Conservation (phyloP, 2,329 filamentous ascomycete species). For the Aspergillus chevalieri region DNA sequence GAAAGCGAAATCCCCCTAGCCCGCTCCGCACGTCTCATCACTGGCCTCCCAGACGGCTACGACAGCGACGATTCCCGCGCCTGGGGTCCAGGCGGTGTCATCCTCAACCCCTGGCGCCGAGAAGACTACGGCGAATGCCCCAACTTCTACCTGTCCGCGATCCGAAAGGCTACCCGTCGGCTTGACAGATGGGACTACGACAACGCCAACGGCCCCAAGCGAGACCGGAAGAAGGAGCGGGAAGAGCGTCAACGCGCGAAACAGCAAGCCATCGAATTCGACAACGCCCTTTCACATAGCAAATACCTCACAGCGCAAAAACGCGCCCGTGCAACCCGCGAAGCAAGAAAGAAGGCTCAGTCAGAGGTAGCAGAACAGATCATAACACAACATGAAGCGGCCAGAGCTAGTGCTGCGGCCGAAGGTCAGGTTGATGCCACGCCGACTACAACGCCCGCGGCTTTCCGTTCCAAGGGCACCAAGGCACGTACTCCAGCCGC, state of each 20-base stretch:
- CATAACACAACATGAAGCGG: too few relatives aligned
- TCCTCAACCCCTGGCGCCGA: constrained; percentile 36
- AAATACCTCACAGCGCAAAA: constrained; percentile 14
- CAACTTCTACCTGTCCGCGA: constrained; percentile 38
- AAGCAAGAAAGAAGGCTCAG: constrained; percentile 26
- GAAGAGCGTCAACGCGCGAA: constrained; percentile 33
- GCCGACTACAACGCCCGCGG: too few relatives aligned
- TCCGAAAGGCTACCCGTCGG: constrained; percentile 38
- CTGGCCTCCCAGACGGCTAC: constrained; percentile 39
- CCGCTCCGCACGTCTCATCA: constrained; percentile 37
- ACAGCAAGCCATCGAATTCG: constrained; percentile 16
- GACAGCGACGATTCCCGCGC: constrained; percentile 41
- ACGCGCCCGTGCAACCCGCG: constrained; percentile 18
- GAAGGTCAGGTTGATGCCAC: too few relatives aligned
- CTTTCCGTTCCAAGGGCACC: not conserved
- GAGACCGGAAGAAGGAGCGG: constrained; percentile 31
- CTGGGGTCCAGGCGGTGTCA: constrained; percentile 39
- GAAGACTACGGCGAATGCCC: constrained; percentile 46
- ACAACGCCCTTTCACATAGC: constrained; percentile 9
- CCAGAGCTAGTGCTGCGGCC: too few relatives aligned
- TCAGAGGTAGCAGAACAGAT: constrained; percentile 13
- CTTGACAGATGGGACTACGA: constrained; percentile 44
- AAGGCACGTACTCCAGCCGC: not conserved
- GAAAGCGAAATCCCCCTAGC: constrained; percentile 35
- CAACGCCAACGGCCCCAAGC: constrained; percentile 32